These are phyloP conservation scores for Mycena venus DNA, from an alignment of 768 basidiomycete species.

Conservation along the genomic window DNA sequence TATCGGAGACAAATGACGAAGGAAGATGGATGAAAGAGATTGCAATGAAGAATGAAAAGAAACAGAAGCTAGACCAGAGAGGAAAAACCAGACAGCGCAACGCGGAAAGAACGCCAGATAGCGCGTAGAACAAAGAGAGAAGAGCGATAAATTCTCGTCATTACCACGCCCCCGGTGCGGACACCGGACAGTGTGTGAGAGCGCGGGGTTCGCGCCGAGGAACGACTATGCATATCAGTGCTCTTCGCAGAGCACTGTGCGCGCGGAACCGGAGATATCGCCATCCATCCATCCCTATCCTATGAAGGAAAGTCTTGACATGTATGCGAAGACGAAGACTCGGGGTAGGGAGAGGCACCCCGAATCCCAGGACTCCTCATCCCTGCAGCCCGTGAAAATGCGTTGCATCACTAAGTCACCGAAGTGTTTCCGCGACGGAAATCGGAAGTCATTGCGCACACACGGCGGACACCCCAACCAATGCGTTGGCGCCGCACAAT, in stretches of 20 bases:
- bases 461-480: neutral
- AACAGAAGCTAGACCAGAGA: neutral
- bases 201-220: neutral
- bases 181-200: slow-evolving; percentile 1
- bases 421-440: neutral
- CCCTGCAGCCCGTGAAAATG: slow-evolving; percentile 1
- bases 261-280: neutral
- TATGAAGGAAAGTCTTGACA: neutral
- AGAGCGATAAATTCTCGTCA: neutral
- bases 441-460: neutral
- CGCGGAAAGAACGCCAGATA: slow-evolving; percentile 14
- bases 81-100: neutral
- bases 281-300: neutral
- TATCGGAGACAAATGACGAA: neutral
- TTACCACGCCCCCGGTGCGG: slow-evolving; percentile 10
- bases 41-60: neutral
- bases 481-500: neutral
- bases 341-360: neutral
- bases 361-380: slow-evolving; percentile 4
- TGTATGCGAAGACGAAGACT: slow-evolving; percentile 7
- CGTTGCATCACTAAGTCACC: neutral
- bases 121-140: slow-evolving; percentile 11
- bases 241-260: neutral
- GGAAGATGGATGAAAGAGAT: neutral
- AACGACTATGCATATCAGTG: neutral